Base-by-base conservation (phyloP, 169 alveolate species). In the Plasmodium gaboni region DNA sequence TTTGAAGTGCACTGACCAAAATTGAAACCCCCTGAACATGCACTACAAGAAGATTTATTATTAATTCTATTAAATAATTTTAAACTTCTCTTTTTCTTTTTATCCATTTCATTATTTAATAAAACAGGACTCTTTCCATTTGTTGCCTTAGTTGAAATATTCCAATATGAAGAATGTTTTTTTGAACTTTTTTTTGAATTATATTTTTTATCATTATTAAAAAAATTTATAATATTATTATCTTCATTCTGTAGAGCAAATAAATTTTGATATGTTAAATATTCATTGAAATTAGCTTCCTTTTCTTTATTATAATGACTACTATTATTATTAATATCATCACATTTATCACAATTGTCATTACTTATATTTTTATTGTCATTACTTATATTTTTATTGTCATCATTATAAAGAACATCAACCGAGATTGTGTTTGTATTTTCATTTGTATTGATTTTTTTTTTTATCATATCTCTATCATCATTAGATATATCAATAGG, bases 191-290 rank as follows among this genome's bases (percentile, higher is more conserved):
- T 68, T 13, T 19, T 68, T 32, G 44, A 15, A 53, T 22, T 53
- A 6, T 63, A 46, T 9, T 67, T 57, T 61, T 80, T 80, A 22
- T 69, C 65, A 59, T 53, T 65, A 61, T 67, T 80, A 57, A 80
- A 68, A 28, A 68, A 80, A 38, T 61, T 63, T 8, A 80, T 67
- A 38, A 80, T 80, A 17, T 42, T 80, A 15, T 68, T 68, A 46
- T 32, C 90, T 67, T 63, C 64, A 71, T 46, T 80, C 15, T 80
- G 60, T 13, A 80, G 24, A 10, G 90, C 71, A 61, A 80, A 80
- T 17, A 80, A 24, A 42, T 80, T 80, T 57, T 80, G 22, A 80
- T 80, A 80, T 4, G 90, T 80, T 68, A 80, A 67, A 38, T 80
- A 80, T 80, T 68, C 83, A 46, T 80, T 72, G 26, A 32, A 53